Base-by-base conservation (phyloP, 129 eudicot genomes). In the Saposhnikovia divaricata region DNA sequence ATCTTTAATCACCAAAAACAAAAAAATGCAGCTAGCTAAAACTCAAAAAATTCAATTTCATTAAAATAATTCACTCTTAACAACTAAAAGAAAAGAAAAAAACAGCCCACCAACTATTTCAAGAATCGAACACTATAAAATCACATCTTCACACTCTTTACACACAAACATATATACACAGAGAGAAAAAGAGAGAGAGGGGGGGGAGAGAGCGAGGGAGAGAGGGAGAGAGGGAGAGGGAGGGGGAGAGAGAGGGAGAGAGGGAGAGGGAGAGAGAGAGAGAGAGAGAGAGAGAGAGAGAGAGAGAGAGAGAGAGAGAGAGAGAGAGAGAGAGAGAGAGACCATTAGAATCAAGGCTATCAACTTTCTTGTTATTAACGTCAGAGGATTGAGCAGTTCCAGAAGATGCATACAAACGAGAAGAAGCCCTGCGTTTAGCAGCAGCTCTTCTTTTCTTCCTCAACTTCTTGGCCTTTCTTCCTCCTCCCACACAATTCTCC, bases 401-500 rank as follows among this genome's bases (percentile, higher is more conserved):
- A 5, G 69, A 61, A n/a, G 69, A 61, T 9, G 69, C 75, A 72
- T 91, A 82, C 19, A 78, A 61, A 15, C 88, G 87, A 72, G 88
- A 88, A 25, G 91, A 79, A 66, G 84, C 93, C 72, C 96, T 85
- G 6, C 87, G 87, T 43, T 76, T 87, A 63, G 82, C 73, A 40
- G 34, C 34, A 61, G 51, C 69, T 45, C 80, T 87, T 70, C 80
- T 83, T 59, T 85, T 87, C 89, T 68, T 86, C 42, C 84, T 59
- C 45, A 84, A 66, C 79, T 89, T 89, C 78, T 76, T 80, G 4
- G 18, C 57, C 79, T 68, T 82, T 3, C 87, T 82, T 74, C 69
- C 81, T 23, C 92, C 89, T 23, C 92, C 89, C 15, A 88, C 97
- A 74, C 93, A 91, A 63, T 75, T 82, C 78, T 87, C 85, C 82